Base-by-base conservation (phyloP, 306 rosid genomes). In the Rubus parviflorus region DNA sequence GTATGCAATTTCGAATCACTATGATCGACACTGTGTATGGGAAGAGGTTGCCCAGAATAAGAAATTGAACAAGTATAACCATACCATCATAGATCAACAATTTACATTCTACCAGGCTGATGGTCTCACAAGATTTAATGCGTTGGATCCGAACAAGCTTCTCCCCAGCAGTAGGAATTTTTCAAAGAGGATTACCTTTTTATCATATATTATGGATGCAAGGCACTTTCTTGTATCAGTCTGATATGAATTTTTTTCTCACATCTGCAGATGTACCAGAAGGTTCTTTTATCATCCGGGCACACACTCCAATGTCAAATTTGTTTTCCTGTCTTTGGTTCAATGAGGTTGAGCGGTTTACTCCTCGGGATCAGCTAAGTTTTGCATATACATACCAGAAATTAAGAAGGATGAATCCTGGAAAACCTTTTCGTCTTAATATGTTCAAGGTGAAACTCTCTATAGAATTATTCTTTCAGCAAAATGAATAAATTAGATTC, bases 311-410 rank as follows among this genome's bases (percentile, higher is more conserved):
- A 54, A 90, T 92, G 97, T 86, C 99, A 65, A 95, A 95, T 82
- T 85, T 95, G 81, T 92, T 95, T 85, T 90, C 95, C 35, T 95
- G 99, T 83, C 96, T 95, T 70, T 95, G 99, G 99, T 95, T 90
- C 88, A 92, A 95, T 73, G 97, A 90, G 83, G 90, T 95, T 53
- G 97, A 90, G 17, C 90, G 91, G 47, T 95, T 95, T 83, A 95
- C 99, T 64, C 97, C 99, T 68, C 97, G 99, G 77, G 99, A 95
- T 84, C 99, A 95, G 87, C 94, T 95, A 61, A 95, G 99, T 84
- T 92, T 92, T 46, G 94, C 99, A 4, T 87, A 92, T 77, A 95
- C 97, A 43, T 90, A 85, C 74, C 98, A 92, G 83, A 95, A 95
- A 89, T 86, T 95, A 87, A 89, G 83, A 84, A 92, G 93, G 91